A percentile compares a stretch with the other conserved stretches of the same genome.
These are phyloP conservation scores for Annulohypoxylon nitens DNA, from an alignment of 495 filamentous ascomycete genomes.

Conservation along the genomic window DNA sequence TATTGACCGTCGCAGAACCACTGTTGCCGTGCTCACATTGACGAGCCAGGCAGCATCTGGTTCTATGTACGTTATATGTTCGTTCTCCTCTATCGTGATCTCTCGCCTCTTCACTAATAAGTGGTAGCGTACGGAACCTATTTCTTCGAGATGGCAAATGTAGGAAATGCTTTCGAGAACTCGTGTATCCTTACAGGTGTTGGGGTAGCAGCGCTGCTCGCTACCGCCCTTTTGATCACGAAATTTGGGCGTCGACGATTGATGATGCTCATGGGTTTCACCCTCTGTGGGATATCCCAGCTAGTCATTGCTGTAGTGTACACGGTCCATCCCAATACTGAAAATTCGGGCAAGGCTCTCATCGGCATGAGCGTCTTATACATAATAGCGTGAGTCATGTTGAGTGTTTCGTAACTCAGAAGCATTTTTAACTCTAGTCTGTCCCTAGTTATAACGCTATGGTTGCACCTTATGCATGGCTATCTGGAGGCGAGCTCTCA, in stretches of 20 bases:
- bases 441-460: conserved; percentile 62
- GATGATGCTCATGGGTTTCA: conserved; percentile 65
- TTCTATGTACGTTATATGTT: conserved; percentile 71
- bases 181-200: conserved; percentile 68
- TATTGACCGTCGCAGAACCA: conserved; percentile 65
- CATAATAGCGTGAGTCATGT: conserved; percentile 64
- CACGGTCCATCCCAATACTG: conserved; percentile 60
- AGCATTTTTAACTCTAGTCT: neutral
- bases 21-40: conserved; percentile 64
- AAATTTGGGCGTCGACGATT: conserved; percentile 66
- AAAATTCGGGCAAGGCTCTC: conserved; percentile 64
- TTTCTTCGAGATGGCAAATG: conserved; percentile 74
- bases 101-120: conserved; percentile 23
- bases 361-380: conserved; percentile 69
- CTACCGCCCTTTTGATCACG: conserved; percentile 68
- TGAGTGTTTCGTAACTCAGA: neutral
- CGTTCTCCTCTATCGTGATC: conserved; percentile 9
- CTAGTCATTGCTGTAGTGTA: conserved; percentile 69
- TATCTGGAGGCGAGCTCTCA: conserved; percentile 71
- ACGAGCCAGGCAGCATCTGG: conserved; percentile 70
- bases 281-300: conserved; percentile 66
- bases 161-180: conserved; percentile 71
- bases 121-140: conserved; percentile 69
- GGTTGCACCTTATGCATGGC: conserved; percentile 71
- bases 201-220: conserved; percentile 68